These are phyloP conservation scores for Prunus yedoensis DNA, from an alignment of 331 rosid species.

Conservation along the genomic window DNA sequence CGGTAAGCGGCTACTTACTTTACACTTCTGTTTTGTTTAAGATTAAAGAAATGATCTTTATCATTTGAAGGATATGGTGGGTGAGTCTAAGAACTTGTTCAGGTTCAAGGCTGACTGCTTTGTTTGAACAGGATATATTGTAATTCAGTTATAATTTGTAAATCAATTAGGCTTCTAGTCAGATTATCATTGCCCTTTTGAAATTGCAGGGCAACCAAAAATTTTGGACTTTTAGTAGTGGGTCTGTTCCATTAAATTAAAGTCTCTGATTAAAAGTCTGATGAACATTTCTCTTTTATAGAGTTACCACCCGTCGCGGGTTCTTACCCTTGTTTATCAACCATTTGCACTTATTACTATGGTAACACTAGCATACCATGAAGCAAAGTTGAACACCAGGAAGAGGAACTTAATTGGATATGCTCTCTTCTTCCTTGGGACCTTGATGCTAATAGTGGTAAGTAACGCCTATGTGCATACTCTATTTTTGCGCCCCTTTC, in stretches of 20 bases:
- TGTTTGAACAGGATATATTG: neutral
- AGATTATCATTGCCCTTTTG: neutral
- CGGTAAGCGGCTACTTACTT: constrained; percentile 39
- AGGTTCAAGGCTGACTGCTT: neutral
- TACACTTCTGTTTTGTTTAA: neutral
- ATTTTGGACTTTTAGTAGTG: neutral
- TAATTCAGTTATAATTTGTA: neutral
- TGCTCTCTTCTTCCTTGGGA: constrained; percentile 39
- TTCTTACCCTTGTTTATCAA: constrained; percentile 74
- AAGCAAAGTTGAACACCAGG: constrained; percentile 65
- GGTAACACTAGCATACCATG: constrained; percentile 56
- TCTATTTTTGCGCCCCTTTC: neutral
- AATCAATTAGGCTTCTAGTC: neutral
- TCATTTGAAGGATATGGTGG: neutral
- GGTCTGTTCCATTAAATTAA: too few relatives aligned
- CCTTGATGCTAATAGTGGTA: constrained; percentile 62
- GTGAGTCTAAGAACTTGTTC: neutral
- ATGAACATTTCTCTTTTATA: constrained; percentile 16
- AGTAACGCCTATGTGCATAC: constrained; percentile 13
- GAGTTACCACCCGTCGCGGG: constrained; percentile 84
- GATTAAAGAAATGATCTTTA: neutral
- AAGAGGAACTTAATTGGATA: constrained; percentile 61
- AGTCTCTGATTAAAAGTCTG: neutral
- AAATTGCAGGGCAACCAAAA: neutral
- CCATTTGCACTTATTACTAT: constrained; percentile 64